A percentile compares a stretch with the other conserved stretches of the same genome.
Evolutionary conservation across 2,329 filamentous ascomycete species (phyloP).

Genomic region (Sphaerostilbella broomeana): DNA sequence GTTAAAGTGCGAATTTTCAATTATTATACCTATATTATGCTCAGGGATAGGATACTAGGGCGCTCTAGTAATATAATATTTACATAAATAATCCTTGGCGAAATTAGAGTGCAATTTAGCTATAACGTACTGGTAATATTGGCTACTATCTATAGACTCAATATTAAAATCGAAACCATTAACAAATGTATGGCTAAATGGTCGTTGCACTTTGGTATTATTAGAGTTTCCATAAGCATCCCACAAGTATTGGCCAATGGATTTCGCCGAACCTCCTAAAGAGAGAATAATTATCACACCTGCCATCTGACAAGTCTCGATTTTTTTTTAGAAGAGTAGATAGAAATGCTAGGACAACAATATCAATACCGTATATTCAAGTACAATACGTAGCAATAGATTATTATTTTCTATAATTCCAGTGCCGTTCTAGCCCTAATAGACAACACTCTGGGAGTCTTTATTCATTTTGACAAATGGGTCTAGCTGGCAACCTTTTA

Average conservation of each 20-base stretch:
- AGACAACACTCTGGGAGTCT: too few relatives aligned
- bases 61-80: slow-evolving; percentile 38
- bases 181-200: slow-evolving; percentile 41
- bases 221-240: slow-evolving; percentile 36
- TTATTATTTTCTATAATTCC: too few relatives aligned
- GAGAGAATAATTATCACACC: slow-evolving; percentile 41
- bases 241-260: slow-evolving; percentile 39
- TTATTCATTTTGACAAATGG: too few relatives aligned
- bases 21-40: slow-evolving; percentile 32
- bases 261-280: slow-evolving; percentile 35
- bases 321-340: too few relatives aligned
- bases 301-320: slow-evolving; percentile 34
- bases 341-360: too few relatives aligned
- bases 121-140: slow-evolving; percentile 29
- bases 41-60: slow-evolving; percentile 34
- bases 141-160: slow-evolving; percentile 30
- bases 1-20: slow-evolving; percentile 32
- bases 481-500: too few relatives aligned
- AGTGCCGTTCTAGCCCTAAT: too few relatives aligned
- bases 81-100: slow-evolving; percentile 11
- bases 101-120: slow-evolving; percentile 27
- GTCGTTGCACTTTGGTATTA: slow-evolving; percentile 28
- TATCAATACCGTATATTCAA: too few relatives aligned
- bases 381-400: too few relatives aligned
- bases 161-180: slow-evolving; percentile 49